Base-by-base conservation (phyloP, 768 basidiomycete species). In the Suillus occidentalis region DNA sequence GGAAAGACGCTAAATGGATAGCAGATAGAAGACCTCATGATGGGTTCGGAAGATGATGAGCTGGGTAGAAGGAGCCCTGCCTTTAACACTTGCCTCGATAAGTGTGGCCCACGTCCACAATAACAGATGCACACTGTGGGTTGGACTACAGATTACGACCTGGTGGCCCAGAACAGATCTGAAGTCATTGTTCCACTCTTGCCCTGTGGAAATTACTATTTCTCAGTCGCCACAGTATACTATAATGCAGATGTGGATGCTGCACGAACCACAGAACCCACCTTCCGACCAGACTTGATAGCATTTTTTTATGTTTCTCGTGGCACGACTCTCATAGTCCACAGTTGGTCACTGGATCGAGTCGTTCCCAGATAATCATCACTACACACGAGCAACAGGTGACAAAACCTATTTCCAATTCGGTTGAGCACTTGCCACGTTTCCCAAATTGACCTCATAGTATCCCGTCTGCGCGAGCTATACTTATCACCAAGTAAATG, bases 1-100 rank as follows among this genome's bases (percentile, higher is more conserved):
- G 79, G 73, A 56, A 80, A 73, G 22, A 58, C 57, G 25, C 68
- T 65, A 62, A 78, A 69, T 28, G 25, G 60, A 53, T 69, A 67
- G 39, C 42, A 62, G 7, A n/a, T 36, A 56, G 7, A 6, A 22
- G 13, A 5, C 13, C 22, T 13, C n/a, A 36, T 56, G 36, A 56
- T 3, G 13, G n/a, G 36, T 6, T 20, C n/a, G 53, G 20, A 36
- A 34, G 20, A 37, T 56, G n/a, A 34, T 36, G 14, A 22, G 22
- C 22, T 50, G 49, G n/a, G 25, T 14, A 7, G 49, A 50, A 50
- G 49, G 5, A 47, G n/a, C n/a, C 18, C 10, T 47, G n/a, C n/a
- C 45, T n/a, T 47, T n/a, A 47, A 47, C n/a, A 47, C n/a, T 47
- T 12, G n/a, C 45, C 45, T 47, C n/a, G 1, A 12, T 10, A n/a